Percentiles rank a stretch among this genome's conserved stretches.
Conservation (phyloP, 2,329 filamentous ascomycete genomes). For the Ascochyta lentis region DNA sequence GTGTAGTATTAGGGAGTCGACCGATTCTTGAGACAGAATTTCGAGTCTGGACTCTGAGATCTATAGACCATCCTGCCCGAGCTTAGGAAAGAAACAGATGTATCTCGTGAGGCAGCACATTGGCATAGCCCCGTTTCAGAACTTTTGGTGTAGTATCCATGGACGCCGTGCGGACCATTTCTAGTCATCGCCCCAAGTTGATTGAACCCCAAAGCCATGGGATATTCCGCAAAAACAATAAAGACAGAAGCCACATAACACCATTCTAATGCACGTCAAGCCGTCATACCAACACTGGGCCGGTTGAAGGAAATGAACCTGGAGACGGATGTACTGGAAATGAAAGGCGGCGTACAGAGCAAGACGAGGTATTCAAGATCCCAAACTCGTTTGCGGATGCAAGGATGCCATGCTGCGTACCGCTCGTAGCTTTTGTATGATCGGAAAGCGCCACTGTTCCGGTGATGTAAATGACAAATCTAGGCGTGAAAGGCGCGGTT, state of each 20-base stretch:
- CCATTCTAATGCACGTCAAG: constrained; percentile 45
- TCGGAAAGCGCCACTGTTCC: constrained; percentile 7
- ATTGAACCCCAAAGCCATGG: constrained; percentile 18
- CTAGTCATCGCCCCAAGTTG: constrained; percentile 25
- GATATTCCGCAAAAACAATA: constrained; percentile 32
- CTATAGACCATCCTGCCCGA: constrained; percentile 19
- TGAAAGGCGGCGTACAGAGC: constrained; percentile 24
- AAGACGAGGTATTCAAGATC: constrained; percentile 31
- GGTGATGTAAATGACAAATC: constrained; percentile 20
- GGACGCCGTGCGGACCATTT: constrained; percentile 31
- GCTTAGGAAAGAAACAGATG: constrained; percentile 7
- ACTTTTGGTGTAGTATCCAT: constrained; percentile 33
- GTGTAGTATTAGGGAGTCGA: constrained; percentile 25
- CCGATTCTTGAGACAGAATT: constrained; percentile 3
- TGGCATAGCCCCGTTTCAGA: constrained; percentile 22
- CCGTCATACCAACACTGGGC: constrained; percentile 38
- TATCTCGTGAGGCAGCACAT: constrained; percentile 17
- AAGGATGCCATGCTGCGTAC: constrained; percentile 4
- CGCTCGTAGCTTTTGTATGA: constrained; percentile 7
- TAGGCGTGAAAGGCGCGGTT: constrained; percentile 31
- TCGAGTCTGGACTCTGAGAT: constrained; percentile 6
- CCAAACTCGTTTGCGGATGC: constrained; percentile 14
- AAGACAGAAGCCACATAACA: constrained; percentile 28
- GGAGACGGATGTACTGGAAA: constrained; percentile 37
- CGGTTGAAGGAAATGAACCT: constrained; percentile 37